Conservation (phyloP, 1,284 basidiomycete species). For the Thecaphora thlaspeos region DNA sequence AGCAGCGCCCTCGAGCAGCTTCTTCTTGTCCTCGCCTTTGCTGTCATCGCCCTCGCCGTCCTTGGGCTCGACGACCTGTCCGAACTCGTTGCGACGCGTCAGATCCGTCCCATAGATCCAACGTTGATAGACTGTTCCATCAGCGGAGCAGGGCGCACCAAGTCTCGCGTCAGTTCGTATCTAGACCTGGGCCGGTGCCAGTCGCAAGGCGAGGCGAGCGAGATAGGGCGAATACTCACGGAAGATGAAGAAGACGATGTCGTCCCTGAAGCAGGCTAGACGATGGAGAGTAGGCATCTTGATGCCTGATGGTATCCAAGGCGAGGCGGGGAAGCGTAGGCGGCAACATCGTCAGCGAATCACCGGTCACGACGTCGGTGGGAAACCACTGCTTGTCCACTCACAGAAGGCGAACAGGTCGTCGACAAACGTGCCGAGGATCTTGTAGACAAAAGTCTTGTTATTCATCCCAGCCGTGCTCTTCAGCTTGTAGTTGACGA, state of each 20-base stretch:
- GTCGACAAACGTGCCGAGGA: slow-evolving; percentile 78
- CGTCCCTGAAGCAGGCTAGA: slow-evolving; percentile 72
- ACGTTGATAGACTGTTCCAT: slow-evolving; percentile 63
- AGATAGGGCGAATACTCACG: slow-evolving; percentile 2
- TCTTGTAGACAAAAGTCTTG: slow-evolving; percentile 96
- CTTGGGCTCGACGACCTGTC: slow-evolving; percentile 63
- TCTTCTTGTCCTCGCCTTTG: slow-evolving; percentile 4
- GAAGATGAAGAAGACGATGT: slow-evolving; percentile 56
- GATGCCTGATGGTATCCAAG: no score
- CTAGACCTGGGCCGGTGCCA: no score
- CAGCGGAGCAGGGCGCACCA: neutral
- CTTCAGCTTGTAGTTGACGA: slow-evolving; percentile 77
- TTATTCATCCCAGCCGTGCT: slow-evolving; percentile 90
- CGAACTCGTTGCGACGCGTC: slow-evolving; percentile 91
- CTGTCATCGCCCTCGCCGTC: slow-evolving; percentile 4
- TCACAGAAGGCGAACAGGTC: slow-evolving; percentile 78
- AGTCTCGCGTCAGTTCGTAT: no score
- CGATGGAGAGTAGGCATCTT: slow-evolving; percentile 94
- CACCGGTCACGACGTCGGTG: no score
- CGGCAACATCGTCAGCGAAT: no score
- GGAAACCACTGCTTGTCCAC: no score
- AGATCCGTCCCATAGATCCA: slow-evolving; percentile 96
- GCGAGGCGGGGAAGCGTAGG: no score
- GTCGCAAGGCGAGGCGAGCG: no score
- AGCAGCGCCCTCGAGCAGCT: no score